phyloP scores from a whole-genome alignment of 148 eudicot species.

The Rhododendron williamsianum region DNA sequence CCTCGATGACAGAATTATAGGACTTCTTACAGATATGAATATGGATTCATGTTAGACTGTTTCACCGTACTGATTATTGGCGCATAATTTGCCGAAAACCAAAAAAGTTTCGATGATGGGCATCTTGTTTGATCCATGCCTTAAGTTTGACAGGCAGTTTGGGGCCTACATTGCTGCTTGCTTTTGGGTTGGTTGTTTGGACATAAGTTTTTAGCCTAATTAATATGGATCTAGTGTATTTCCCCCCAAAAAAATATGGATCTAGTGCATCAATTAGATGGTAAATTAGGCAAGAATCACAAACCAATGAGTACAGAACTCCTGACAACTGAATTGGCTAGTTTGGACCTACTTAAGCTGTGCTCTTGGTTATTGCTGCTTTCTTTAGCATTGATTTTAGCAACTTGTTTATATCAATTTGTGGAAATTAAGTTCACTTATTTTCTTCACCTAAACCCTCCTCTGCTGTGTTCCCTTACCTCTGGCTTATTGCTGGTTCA shows the following conservation, averaged over 20 bases:
- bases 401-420: not conserved
- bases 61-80: not conserved
- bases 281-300: not conserved
- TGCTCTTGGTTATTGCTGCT: not conserved
- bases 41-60: not conserved
- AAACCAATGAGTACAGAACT: not conserved
- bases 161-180: not conserved
- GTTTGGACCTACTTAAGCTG: conserved; percentile 1
- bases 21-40: not conserved
- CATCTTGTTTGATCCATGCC: not conserved
- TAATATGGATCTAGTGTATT: not conserved
- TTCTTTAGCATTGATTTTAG: not conserved
- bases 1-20: not conserved
- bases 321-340: not conserved
- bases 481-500: not conserved
- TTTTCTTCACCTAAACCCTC: not conserved
- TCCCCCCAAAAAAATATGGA: no score
- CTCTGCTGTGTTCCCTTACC: not conserved
- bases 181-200: not conserved
- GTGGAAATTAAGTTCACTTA: not conserved
- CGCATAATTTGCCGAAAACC: not conserved
- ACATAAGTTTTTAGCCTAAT: not conserved
- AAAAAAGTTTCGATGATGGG: not conserved
- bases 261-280: not conserved
- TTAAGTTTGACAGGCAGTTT: not conserved